These are phyloP conservation scores for Pilatotrama ljubarskyi DNA, from an alignment of 768 basidiomycete genomes.

Conservation along the genomic window DNA sequence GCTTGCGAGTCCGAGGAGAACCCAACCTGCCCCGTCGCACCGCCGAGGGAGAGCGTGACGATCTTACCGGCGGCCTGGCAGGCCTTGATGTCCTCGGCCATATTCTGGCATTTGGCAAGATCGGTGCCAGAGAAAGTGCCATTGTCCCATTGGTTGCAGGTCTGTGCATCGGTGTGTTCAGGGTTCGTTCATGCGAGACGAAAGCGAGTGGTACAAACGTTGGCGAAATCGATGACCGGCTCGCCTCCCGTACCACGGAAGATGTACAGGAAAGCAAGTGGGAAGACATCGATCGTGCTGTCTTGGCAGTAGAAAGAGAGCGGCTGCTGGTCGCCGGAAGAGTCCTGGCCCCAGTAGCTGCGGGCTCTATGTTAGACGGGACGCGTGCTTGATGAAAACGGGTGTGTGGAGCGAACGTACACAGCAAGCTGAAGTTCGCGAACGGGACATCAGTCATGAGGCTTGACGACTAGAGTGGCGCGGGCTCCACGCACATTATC, in stretches of 20 bases:
- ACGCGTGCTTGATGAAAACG: not conserved
- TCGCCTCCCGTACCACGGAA: conserved; percentile 58
- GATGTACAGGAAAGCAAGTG: conserved; percentile 58
- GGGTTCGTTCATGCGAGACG: not conserved
- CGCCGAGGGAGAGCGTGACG: conserved; percentile 39
- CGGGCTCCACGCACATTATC: conserved; percentile 12
- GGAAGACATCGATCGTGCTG: conserved; percentile 54
- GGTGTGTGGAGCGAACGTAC: conserved; percentile 20
- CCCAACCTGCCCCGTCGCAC: conserved; percentile 60
- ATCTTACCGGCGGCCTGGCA: conserved; percentile 52
- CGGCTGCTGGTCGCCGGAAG: conserved; percentile 38
- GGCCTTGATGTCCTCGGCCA: conserved; percentile 59
- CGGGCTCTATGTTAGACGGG: not conserved
- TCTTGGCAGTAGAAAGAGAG: conserved; percentile 40
- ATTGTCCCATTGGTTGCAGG: conserved; percentile 57
- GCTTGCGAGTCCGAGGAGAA: conserved; percentile 62
- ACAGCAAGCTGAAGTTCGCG: conserved; percentile 25
- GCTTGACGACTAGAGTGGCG: not conserved
- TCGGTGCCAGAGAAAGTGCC: conserved; percentile 58
- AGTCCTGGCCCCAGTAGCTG: conserved; percentile 59
- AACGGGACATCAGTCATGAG: not conserved
- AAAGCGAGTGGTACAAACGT: conserved; percentile 37
- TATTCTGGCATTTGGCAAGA: conserved; percentile 58
- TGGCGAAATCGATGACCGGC: conserved; percentile 60
- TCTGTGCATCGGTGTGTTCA: conserved; percentile 38